Percentiles rank a stretch among this genome's conserved stretches.
These are phyloP conservation scores for Decorospora gaudefroyi DNA, from an alignment of 2,329 filamentous ascomycete genomes.

Conservation along the genomic window DNA sequence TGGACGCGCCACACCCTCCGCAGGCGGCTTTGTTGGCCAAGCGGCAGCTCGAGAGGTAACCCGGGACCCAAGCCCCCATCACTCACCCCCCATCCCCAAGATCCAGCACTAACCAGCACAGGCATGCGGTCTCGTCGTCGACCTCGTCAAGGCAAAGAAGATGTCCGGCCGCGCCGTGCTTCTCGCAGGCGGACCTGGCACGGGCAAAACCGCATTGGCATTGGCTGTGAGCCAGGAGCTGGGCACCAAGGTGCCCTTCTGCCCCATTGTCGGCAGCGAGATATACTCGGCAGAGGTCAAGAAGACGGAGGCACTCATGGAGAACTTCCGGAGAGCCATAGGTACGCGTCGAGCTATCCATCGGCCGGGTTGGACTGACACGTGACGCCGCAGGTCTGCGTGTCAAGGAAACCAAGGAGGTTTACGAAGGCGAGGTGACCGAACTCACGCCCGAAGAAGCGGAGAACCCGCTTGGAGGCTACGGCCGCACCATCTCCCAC, in stretches of 20 bases:
- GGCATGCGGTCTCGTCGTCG: slow-evolving; percentile 95
- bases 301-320: slow-evolving; percentile 99
- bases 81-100: neutral
- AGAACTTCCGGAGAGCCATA: slow-evolving; percentile 97
- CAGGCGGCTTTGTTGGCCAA: slow-evolving; percentile 83
- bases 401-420: slow-evolving; percentile 97
- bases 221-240: slow-evolving; percentile 95
- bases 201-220: slow-evolving; percentile 94
- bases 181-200: slow-evolving; percentile 87
- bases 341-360: slow-evolving; percentile 55
- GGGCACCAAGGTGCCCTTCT: slow-evolving; percentile 97
- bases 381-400: slow-evolving; percentile 65
- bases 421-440: slow-evolving; percentile 98
- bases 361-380: slow-evolving; percentile 7
- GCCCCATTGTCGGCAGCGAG: slow-evolving; percentile 96
- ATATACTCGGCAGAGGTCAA: slow-evolving; percentile 98
- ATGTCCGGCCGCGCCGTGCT: slow-evolving; percentile 95
- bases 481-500: slow-evolving; percentile 96
- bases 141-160: slow-evolving; percentile 93
- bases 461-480: slow-evolving; percentile 94
- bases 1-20: slow-evolving; percentile 78
- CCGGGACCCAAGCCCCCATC: neutral
- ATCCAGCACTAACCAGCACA: slow-evolving; percentile 43
- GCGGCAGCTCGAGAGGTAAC: slow-evolving; percentile 81
- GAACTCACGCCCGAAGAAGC: slow-evolving; percentile 97